phyloP scores from a whole-genome alignment of 257 asterid genomes.

The Penstemon newberryi region DNA sequence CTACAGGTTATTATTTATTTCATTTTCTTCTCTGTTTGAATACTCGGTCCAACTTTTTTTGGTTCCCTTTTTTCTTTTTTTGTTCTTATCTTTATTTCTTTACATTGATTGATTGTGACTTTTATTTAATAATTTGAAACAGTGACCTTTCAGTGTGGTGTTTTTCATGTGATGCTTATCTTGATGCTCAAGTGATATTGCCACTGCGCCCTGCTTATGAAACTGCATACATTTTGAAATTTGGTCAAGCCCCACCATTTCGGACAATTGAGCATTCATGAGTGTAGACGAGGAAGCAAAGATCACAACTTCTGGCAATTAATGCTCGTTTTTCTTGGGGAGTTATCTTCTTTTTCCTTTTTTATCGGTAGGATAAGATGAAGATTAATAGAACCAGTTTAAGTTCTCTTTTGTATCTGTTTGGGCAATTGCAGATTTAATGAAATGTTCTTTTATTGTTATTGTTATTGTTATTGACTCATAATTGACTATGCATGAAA shows the following conservation, averaged over 20 bases:
- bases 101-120: constrained; percentile 1
- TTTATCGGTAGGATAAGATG: no score
- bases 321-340: no score
- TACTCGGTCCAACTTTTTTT: background rate
- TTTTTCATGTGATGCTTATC: constrained; percentile 80
- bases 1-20: constrained; percentile 50
- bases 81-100: background rate
- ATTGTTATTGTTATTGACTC: no score
- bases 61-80: background rate
- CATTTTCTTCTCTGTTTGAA: background rate
- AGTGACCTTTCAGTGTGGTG: constrained; percentile 96
- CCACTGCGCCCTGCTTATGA: constrained; percentile 61
- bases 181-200: constrained; percentile 70
- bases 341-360: no score
- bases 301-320: background rate
- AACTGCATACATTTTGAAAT: constrained; percentile 77
- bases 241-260: constrained; percentile 68
- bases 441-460: no score
- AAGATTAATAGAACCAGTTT: no score
- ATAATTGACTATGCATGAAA: no score
- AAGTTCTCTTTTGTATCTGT: no score
- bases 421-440: no score
- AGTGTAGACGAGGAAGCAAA: constrained; percentile 30
- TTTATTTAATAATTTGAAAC: constrained; percentile 24
- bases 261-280: constrained; percentile 36